These are phyloP conservation scores for Magnolia officinalis DNA, from an alignment of 164 flowering plant species.

Conservation along the genomic window DNA sequence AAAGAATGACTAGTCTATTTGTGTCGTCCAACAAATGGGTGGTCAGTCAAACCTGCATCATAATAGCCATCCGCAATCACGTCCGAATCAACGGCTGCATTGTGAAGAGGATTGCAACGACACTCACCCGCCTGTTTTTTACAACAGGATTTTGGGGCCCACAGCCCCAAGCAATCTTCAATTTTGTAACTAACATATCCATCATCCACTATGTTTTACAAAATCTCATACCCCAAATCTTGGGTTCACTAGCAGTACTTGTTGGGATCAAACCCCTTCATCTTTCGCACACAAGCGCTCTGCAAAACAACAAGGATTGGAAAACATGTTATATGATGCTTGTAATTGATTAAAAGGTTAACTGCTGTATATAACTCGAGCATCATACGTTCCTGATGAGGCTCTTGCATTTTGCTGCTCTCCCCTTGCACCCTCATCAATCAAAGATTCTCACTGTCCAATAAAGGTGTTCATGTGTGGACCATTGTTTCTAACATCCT, in stretches of 20 bases:
- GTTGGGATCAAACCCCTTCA: constrained; percentile 12
- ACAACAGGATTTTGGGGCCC: neutral
- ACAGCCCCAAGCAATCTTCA: neutral
- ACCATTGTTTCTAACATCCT: neutral
- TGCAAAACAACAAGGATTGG: constrained; percentile 19
- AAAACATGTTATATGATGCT: neutral
- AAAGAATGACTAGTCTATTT: neutral
- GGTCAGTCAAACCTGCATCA: neutral
- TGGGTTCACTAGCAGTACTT: neutral
- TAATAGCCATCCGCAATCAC: neutral
- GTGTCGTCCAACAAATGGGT: constrained; percentile 4
- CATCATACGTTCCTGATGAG: neutral
- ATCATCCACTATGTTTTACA: neutral
- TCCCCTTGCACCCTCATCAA: neutral
- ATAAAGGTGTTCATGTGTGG: neutral
- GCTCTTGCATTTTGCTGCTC: neutral
- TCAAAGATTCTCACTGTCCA: neutral
- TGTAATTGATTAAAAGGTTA: neutral
- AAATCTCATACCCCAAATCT: neutral
- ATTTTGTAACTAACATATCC: neutral
- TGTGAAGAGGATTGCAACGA: neutral
- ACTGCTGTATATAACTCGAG: neutral
- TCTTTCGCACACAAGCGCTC: constrained; percentile 60
- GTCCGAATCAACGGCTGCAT: neutral
- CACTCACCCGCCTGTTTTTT: neutral